phyloP scores from a whole-genome alignment of 495 filamentous ascomycete species.

The Penicillium coprophilum region DNA sequence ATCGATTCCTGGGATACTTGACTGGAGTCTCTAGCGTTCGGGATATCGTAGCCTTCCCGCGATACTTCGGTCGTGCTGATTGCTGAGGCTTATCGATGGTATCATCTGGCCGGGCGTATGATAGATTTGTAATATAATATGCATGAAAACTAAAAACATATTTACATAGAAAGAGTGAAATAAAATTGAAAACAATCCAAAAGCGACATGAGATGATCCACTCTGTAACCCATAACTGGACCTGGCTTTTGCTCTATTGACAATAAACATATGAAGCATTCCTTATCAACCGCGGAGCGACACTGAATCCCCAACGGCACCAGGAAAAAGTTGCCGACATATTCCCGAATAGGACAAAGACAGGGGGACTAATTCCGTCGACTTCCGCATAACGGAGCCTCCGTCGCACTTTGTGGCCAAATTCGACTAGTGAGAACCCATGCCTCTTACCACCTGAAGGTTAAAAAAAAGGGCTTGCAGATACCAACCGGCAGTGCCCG shows the following conservation, averaged over 20 bases:
- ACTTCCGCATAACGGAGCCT: conserved; percentile 8
- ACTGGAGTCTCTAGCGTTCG: conserved; percentile 80
- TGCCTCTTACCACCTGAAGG: neutral
- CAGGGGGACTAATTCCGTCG: conserved; percentile 1
- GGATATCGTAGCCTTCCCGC: conserved; percentile 85
- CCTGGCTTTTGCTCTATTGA: neutral
- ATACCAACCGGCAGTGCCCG: neutral
- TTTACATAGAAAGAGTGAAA: neutral
- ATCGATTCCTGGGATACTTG: conserved; percentile 84
- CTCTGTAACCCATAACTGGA: neutral
- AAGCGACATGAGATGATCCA: neutral
- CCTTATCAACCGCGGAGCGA: neutral
- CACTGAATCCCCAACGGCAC: neutral
- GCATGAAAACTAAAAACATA: neutral
- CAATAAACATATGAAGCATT: neutral
- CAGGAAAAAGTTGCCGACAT: neutral
- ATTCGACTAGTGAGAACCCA: conserved; percentile 7
- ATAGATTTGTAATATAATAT: conserved; percentile 23
- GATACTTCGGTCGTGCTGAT: conserved; percentile 89
- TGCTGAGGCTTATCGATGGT: conserved; percentile 51
- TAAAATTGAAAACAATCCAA: neutral
- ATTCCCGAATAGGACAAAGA: neutral
- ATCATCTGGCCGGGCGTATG: conserved; percentile 14
- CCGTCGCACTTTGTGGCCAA: conserved; percentile 1
- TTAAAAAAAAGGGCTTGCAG: conserved; percentile 5